Evolutionary conservation across 2,329 filamentous ascomycete genomes (phyloP).

Genomic region (Nemania diffusa): DNA sequence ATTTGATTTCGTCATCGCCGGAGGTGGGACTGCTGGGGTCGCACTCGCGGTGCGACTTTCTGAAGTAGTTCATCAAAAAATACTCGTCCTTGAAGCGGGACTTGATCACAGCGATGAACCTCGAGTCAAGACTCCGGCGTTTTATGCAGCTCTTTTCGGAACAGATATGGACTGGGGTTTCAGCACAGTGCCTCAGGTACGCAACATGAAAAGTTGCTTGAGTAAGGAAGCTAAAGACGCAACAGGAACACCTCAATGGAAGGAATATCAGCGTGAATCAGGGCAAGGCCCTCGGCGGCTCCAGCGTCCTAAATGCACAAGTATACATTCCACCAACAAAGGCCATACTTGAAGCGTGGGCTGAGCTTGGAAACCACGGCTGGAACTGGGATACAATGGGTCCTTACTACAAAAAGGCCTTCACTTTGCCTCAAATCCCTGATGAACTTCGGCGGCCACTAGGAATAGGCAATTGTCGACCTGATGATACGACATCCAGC

Average conservation of each 20-base stretch:
- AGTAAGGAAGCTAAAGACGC: neutral
- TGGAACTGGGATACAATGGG: slow-evolving; percentile 38
- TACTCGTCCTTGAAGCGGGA: slow-evolving; percentile 35
- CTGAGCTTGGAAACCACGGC: slow-evolving; percentile 36
- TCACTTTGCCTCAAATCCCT: slow-evolving; percentile 28
- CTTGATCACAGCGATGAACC: slow-evolving; percentile 29
- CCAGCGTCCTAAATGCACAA: slow-evolving; percentile 40
- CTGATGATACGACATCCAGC: neutral
- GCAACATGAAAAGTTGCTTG: neutral
- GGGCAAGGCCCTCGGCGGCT: slow-evolving; percentile 41
- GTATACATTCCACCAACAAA: slow-evolving; percentile 37
- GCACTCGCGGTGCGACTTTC: slow-evolving; percentile 31
- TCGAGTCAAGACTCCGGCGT: slow-evolving; percentile 30
- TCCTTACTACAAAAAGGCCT: slow-evolving; percentile 36
- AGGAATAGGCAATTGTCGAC: slow-evolving; percentile 24
- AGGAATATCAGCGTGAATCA: slow-evolving; percentile 36
- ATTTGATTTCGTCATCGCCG: slow-evolving; percentile 35
- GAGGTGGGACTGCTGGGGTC: slow-evolving; percentile 33
- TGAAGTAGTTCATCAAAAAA: slow-evolving; percentile 12
- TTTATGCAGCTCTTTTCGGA: slow-evolving; percentile 24
- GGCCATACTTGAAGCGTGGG: slow-evolving; percentile 36
- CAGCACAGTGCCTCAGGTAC: slow-evolving; percentile 22
- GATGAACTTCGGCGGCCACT: slow-evolving; percentile 19
- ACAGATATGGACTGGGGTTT: slow-evolving; percentile 33
- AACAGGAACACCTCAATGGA: slow-evolving; percentile 29